Percentiles rank a stretch among this genome's conserved stretches.
phyloP scores from a whole-genome alignment of 1,284 basidiomycete species.

The Cryptococcus sp. region DNA sequence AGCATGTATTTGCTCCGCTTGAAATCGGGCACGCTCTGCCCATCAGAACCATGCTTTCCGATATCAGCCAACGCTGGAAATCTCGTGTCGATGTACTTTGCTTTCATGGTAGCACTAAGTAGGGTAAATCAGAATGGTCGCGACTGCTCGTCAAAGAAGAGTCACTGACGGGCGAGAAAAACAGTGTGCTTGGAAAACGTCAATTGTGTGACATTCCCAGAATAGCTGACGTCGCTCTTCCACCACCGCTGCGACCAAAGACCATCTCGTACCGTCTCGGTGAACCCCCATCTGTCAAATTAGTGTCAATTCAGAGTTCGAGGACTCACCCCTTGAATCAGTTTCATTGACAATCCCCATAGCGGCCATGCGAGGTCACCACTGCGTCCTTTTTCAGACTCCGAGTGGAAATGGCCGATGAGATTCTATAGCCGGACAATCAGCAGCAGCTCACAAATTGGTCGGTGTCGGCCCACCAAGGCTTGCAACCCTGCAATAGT shows the following conservation, averaged over 20 bases:
- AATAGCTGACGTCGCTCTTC: slow-evolving; percentile 3
- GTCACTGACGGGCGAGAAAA: slow-evolving; percentile 18
- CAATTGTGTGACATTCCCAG: slow-evolving; percentile 10
- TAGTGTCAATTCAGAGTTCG: background rate
- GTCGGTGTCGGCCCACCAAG: slow-evolving; percentile 12
- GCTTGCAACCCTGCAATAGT: slow-evolving; percentile 42
- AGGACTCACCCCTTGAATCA: background rate
- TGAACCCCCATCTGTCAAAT: slow-evolving; percentile 2
- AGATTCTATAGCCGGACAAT: too few relatives aligned
- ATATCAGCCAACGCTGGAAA: slow-evolving; percentile 10
- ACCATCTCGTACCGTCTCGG: slow-evolving; percentile 2
- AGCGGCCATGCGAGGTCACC: slow-evolving; percentile 3
- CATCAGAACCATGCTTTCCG: slow-evolving; percentile 5
- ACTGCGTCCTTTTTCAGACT: slow-evolving; percentile 1
- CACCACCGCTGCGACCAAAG: background rate
- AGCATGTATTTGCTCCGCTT: slow-evolving; percentile 26
- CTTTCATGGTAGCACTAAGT: slow-evolving; percentile 8
- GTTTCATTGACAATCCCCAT: background rate
- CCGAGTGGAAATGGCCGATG: background rate
- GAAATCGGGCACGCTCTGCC: slow-evolving; percentile 10
- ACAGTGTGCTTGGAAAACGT: slow-evolving; percentile 13
- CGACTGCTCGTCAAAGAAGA: too few relatives aligned
- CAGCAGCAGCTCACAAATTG: too few relatives aligned
- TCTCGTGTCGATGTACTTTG: slow-evolving; percentile 24
- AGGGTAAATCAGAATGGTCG: too few relatives aligned